phyloP scores from a whole-genome alignment of 306 rosid genomes.

The Abrus pulchellus region DNA sequence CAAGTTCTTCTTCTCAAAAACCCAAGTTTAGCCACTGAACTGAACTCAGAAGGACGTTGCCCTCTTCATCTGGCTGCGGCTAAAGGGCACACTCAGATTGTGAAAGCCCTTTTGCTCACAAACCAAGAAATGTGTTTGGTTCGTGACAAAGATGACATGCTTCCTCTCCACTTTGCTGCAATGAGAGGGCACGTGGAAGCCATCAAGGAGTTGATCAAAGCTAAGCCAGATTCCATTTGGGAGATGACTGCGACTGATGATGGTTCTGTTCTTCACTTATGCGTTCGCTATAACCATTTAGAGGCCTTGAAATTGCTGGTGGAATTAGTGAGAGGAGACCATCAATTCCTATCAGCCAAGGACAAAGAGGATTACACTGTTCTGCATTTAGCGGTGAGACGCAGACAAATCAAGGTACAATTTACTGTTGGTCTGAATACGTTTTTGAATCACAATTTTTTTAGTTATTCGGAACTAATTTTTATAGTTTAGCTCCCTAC shows the following conservation, averaged over 20 bases:
- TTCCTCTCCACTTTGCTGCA: conserved; percentile 52
- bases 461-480: too few species aligned
- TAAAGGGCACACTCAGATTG: conserved; percentile 47
- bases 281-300: conserved; percentile 37
- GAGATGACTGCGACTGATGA: neutral
- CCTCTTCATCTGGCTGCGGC: conserved; percentile 55
- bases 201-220: conserved; percentile 28
- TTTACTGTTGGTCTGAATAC: neutral
- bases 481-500: too few species aligned
- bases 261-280: conserved; percentile 47
- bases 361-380: conserved; percentile 42
- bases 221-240: neutral
- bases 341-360: conserved; percentile 11
- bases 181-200: conserved; percentile 49
- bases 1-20: conserved; percentile 30
- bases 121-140: conserved; percentile 37
- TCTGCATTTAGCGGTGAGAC: conserved; percentile 43
- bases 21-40: conserved; percentile 30
- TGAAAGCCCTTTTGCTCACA: conserved; percentile 33
- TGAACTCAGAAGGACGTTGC: conserved; percentile 46
- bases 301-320: conserved; percentile 43
- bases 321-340: conserved; percentile 36
- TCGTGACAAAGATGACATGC: conserved; percentile 43
- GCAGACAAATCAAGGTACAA: conserved; percentile 44
- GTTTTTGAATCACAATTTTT: too few species aligned